Conservation (phyloP, 2,329 filamentous ascomycete species). For the Lecanicillium sp. region DNA sequence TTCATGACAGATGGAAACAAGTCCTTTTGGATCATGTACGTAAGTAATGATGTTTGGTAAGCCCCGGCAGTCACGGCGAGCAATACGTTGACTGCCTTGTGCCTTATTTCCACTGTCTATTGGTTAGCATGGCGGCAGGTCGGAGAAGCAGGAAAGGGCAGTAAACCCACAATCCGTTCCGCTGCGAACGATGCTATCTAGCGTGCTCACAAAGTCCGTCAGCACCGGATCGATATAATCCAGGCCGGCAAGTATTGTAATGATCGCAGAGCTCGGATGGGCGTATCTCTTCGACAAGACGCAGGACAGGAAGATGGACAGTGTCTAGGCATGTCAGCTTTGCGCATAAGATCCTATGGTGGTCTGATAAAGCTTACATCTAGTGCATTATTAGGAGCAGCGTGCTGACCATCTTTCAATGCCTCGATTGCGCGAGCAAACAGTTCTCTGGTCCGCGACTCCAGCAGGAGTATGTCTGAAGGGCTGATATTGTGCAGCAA, state of each 20-base stretch:
- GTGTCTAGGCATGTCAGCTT: constrained; percentile 51
- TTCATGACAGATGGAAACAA: constrained; percentile 93
- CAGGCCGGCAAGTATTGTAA: constrained; percentile 79
- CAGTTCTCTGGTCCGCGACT: constrained; percentile 70
- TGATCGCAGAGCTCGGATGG: constrained; percentile 91
- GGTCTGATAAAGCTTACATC: constrained; percentile 48
- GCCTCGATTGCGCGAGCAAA: constrained; percentile 65
- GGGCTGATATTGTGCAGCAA: constrained; percentile 64
- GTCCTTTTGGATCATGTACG: constrained; percentile 91
- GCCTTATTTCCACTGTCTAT: constrained; percentile 59
- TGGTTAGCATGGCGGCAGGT: background rate
- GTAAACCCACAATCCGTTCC: constrained; percentile 57
- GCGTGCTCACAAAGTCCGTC: constrained; percentile 73
- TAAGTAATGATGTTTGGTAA: constrained; percentile 88
- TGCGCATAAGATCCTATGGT: background rate
- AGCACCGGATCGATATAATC: constrained; percentile 82
- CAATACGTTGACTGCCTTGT: constrained; percentile 72
- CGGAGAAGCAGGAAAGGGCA: no score
- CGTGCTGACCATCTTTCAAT: constrained; percentile 51
- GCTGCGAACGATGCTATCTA: constrained; percentile 77
- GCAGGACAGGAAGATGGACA: constrained; percentile 77
- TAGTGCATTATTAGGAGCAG: constrained; percentile 68
- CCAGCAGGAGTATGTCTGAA: constrained; percentile 66
- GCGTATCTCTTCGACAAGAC: constrained; percentile 85
- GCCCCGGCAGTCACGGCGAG: constrained; percentile 85